Percentiles rank a stretch among this genome's conserved stretches.
These are phyloP conservation scores for Clarireedia hainanense DNA, from an alignment of 2,329 filamentous ascomycete species.

Conservation along the genomic window DNA sequence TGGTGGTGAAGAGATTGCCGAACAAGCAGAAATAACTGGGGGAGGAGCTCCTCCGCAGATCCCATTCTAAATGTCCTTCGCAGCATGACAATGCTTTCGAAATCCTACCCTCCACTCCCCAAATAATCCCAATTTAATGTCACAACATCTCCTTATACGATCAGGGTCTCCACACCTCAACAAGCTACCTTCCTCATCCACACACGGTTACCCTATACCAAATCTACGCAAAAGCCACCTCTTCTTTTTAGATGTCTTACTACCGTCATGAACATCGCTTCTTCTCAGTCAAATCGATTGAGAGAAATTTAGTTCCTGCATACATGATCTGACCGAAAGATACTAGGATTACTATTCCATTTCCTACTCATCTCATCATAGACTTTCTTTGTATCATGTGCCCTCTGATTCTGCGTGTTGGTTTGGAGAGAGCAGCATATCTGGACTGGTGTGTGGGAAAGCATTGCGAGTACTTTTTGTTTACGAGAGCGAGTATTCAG, in stretches of 20 bases:
- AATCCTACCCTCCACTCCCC: constrained; percentile 10
- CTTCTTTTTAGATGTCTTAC: constrained; percentile 24
- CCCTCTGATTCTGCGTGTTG: not conserved
- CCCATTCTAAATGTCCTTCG: constrained; percentile 48
- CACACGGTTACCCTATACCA: constrained; percentile 12
- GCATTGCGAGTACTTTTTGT: constrained; percentile 5
- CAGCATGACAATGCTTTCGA: constrained; percentile 12
- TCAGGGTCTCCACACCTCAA: not conserved
- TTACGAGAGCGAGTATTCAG: not conserved
- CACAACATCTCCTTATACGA: constrained; percentile 7
- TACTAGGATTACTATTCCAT: not conserved
- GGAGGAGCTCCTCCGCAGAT: constrained; percentile 42
- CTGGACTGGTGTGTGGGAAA: not conserved
- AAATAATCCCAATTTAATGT: constrained; percentile 27
- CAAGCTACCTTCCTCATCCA: not conserved
- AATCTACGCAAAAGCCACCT: constrained; percentile 10
- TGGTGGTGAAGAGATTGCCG: constrained; percentile 75
- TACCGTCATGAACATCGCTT: constrained; percentile 12
- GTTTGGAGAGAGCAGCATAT: constrained; percentile 3
- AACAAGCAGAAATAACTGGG: constrained; percentile 61
- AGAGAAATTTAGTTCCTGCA: not conserved
- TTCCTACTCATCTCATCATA: constrained; percentile 6
- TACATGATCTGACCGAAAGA: not conserved
- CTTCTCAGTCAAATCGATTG: constrained; percentile 8
- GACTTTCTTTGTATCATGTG: constrained; percentile 10